phyloP scores from a whole-genome alignment of 306 rosid species.

The Senna tora region DNA sequence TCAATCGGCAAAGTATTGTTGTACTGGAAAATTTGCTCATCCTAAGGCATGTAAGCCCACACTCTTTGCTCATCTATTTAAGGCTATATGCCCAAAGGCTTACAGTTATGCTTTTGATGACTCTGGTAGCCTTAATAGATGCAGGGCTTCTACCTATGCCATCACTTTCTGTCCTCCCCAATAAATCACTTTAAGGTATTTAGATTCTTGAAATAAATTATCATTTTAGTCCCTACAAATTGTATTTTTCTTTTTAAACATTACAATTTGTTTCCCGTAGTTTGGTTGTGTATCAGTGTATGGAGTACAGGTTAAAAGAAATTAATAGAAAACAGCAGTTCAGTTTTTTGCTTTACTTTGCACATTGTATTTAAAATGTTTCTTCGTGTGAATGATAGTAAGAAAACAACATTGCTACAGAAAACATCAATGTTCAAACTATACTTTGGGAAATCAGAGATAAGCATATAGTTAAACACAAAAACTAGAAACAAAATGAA shows the following conservation, averaged over 20 bases:
- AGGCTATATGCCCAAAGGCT: conserved; percentile 74
- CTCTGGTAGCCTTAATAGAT: conserved; percentile 61
- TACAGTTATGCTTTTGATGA: conserved; percentile 74
- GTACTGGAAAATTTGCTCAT: conserved; percentile 60
- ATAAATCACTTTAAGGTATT: no score
- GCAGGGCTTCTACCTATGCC: conserved; percentile 63
- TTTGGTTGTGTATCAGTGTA: not conserved
- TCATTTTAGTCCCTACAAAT: no score
- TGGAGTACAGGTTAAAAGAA: not conserved
- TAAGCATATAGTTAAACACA: no score
- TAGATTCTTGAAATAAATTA: no score
- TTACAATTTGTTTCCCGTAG: no score
- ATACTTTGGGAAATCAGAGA: no score
- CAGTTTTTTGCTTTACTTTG: not conserved
- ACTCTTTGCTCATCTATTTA: conserved; percentile 58
- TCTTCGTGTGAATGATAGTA: no score
- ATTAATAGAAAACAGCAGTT: not conserved
- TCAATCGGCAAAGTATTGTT: conserved; percentile 73
- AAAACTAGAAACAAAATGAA: no score
- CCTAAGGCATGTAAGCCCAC: conserved; percentile 68
- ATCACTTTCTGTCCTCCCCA: conserved; percentile 71
- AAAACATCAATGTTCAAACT: no score
- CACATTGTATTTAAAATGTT: no score
- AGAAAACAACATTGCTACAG: no score
- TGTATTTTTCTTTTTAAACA: no score